Conservation (phyloP, 2,329 filamentous ascomycete genomes). For the Taxawa tesnikishii region DNA sequence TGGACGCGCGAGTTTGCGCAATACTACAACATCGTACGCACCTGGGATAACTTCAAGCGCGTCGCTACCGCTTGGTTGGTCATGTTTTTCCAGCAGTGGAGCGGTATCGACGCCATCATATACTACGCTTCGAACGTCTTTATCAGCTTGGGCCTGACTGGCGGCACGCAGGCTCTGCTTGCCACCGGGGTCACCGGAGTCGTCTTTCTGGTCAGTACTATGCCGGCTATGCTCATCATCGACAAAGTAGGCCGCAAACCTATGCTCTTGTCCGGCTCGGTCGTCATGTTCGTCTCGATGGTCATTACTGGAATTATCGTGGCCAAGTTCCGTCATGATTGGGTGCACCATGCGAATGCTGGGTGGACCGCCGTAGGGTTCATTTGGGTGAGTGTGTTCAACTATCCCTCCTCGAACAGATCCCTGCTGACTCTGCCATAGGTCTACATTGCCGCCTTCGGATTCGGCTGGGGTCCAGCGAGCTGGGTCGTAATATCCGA, state of each 20-base stretch:
- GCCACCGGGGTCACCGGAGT: slow-evolving; percentile 63
- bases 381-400: too few relatives aligned
- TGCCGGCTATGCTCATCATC: slow-evolving; percentile 48
- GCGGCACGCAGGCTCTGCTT: slow-evolving; percentile 42
- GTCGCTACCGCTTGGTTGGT: slow-evolving; percentile 10
- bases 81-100: slow-evolving; percentile 12
- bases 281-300: slow-evolving; percentile 24
- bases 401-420: too few relatives aligned
- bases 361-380: slow-evolving; percentile 60
- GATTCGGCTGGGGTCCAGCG: slow-evolving; percentile 50
- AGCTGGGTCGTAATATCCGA: slow-evolving; percentile 45
- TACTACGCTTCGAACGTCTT: slow-evolving; percentile 42
- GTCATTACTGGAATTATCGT: too few relatives aligned
- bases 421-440: slow-evolving; percentile 60
- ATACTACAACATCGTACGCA: slow-evolving; percentile 8
- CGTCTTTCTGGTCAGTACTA: slow-evolving; percentile 55
- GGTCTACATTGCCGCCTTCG: slow-evolving; percentile 65
- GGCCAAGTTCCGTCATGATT: too few relatives aligned
- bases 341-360: too few relatives aligned
- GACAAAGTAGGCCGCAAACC: slow-evolving; percentile 58
- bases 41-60: slow-evolving; percentile 13
- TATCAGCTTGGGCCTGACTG: slow-evolving; percentile 29
- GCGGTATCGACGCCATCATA: slow-evolving; percentile 30
- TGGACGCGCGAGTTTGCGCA: slow-evolving; percentile 13
- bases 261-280: slow-evolving; percentile 26